These are phyloP conservation scores for Myxozyma melibiosi DNA, from an alignment of 805 yeast genomes.

Conservation along the genomic window DNA sequence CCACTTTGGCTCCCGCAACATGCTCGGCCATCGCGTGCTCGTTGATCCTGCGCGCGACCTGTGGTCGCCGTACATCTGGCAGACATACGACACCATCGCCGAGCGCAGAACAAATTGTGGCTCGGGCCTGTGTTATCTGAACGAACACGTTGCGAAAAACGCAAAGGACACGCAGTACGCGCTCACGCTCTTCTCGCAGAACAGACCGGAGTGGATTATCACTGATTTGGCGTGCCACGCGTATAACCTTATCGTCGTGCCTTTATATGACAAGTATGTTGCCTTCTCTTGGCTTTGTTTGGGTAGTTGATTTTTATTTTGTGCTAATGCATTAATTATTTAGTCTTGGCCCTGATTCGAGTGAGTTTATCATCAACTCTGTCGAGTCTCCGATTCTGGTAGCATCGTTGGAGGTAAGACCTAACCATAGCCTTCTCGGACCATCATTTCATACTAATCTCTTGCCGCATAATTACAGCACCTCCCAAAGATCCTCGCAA, in stretches of 20 bases:
- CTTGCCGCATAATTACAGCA: conserved; percentile 41
- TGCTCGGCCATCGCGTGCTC: conserved; percentile 45
- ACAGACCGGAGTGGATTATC: conserved; percentile 68
- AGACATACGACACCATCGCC: conserved; percentile 49
- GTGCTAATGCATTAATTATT: not conserved
- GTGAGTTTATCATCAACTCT: conserved; percentile 61
- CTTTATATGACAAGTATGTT: conserved; percentile 50
- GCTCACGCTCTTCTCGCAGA: conserved; percentile 58
- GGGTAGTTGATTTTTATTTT: not conserved
- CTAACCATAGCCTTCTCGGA: not conserved
- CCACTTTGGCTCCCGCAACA: conserved; percentile 40
- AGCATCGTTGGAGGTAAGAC: conserved; percentile 48
- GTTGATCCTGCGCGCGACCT: conserved; percentile 43
- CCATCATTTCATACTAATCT: too few species aligned
- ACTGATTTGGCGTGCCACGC: conserved; percentile 69
- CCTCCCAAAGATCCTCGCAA: conserved; percentile 50
- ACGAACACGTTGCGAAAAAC: conserved; percentile 37
- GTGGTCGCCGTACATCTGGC: conserved; percentile 50
- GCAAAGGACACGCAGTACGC: conserved; percentile 49
- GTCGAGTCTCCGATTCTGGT: conserved; percentile 66
- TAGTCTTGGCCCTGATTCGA: conserved; percentile 60
- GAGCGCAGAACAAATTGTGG: conserved; percentile 54
- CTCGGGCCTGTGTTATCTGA: conserved; percentile 53
- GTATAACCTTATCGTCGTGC: conserved; percentile 57
- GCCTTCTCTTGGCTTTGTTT: too few species aligned